Conservation (phyloP, 2,329 filamentous ascomycete species). For the Phialocephala sp. region DNA sequence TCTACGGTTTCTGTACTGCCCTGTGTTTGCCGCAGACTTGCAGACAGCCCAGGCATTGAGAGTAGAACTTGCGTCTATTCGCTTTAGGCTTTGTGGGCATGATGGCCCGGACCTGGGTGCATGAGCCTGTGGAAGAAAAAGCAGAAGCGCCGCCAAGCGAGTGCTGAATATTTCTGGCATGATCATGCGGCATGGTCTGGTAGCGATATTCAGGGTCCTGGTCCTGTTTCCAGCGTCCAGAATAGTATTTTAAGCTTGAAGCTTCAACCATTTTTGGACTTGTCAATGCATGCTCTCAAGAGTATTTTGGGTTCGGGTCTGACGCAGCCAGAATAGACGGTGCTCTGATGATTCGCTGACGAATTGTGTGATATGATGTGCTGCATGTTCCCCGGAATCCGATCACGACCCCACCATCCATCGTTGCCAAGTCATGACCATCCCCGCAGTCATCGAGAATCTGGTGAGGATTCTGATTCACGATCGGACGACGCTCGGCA, state of each 20-base stretch:
- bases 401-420: neutral
- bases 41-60: neutral
- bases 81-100: conserved; percentile 6
- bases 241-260: neutral
- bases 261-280: neutral
- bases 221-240: neutral
- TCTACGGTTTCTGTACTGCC: neutral
- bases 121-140: neutral
- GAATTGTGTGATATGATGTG: neutral
- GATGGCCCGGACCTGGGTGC: neutral
- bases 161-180: neutral
- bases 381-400: neutral
- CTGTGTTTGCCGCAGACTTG: neutral
- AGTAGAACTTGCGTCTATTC: conserved; percentile 4
- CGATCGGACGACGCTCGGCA: neutral
- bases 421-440: neutral
- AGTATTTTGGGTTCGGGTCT: neutral
- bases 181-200: neutral
- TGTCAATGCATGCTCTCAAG: neutral
- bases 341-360: no score
- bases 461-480: conserved; percentile 1
- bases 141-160: neutral
- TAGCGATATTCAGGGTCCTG: conserved; percentile 1
- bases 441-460: conserved; percentile 3
- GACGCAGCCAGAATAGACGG: neutral